Conservation (phyloP, 371 early-diverging fungal species). For the Mortierella sp. region DNA sequence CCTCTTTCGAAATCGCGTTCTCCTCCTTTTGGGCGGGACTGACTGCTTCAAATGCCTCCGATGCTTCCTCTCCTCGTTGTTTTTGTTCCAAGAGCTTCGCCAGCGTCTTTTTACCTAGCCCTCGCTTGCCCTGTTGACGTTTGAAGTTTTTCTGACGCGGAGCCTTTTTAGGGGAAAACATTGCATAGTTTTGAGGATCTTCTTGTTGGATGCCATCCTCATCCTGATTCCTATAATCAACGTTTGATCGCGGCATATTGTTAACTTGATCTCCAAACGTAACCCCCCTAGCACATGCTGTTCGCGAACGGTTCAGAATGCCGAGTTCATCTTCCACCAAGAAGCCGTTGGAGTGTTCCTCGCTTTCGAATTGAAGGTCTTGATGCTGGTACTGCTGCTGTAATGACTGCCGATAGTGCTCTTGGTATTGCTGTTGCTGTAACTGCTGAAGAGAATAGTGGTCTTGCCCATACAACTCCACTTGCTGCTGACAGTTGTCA, state of each 20-base stretch:
- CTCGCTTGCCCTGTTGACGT: not conserved
- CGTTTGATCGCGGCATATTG: not conserved
- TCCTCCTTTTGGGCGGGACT: no score
- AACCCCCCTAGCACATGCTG: not conserved
- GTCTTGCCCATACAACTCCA: not conserved
- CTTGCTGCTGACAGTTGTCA: not conserved
- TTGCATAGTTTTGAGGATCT: no score
- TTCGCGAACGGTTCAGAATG: not conserved
- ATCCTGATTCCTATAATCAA: not conserved
- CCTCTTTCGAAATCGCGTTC: not conserved
- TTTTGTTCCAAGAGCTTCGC: not conserved
- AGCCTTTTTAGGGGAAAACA: not conserved
- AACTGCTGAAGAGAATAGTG: not conserved
- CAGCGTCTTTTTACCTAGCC: constrained; percentile 13
- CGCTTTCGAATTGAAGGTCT: not conserved
- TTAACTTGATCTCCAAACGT: not conserved
- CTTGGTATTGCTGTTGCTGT: not conserved
- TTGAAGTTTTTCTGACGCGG: not conserved
- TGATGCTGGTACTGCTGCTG: not conserved
- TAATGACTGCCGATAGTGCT: no score
- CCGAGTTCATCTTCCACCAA: not conserved
- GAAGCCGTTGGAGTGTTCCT: not conserved
- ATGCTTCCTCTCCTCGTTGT: not conserved
- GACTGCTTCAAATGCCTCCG: not conserved
- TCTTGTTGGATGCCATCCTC: not conserved